Evolutionary conservation across 1,284 basidiomycete species (phyloP), one percentile per base, ranked within the genome.

Genomic region (Trichosporon sp.): DNA sequence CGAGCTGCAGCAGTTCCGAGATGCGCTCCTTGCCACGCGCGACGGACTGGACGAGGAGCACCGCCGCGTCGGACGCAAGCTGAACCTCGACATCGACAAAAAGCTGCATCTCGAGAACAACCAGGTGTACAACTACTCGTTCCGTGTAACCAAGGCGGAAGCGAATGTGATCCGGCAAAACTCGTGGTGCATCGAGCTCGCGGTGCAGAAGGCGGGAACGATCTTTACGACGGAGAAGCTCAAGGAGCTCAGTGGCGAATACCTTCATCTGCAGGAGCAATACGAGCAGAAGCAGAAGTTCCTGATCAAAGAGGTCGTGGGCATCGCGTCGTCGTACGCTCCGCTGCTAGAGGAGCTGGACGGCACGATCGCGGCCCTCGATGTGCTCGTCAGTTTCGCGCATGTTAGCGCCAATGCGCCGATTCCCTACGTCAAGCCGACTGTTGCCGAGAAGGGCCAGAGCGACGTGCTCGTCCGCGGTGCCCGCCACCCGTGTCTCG

Each of bases 81-180:
- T 98, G 1, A 88, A 87, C 3, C 80, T 99, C n/a, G 94, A 96
- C 43, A 88, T 94, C 1, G 93, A 97, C 80, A 97, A 98, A 86
- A 98, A 98, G 85, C 86, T 99, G 19, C 96, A 98, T 83, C 86
- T 99, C 40, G 97, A 99, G 85, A 96, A 97, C 78, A 93, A 92
- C 73, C 88, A 89, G 71, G 88, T 90, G 4, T 95, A 98, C 80
- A 96, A 96, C 2, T 97, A 98, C 81, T 96, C 93, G 78, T 92
- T 99, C 85, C 87, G 97, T 26, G 84, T 99, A 48, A 97, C 95
- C 6, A 97, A 97, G 83, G 92, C 89, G 71, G 96, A 98, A 75
- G 91, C 92, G 0, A 90, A 91, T 78, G 85, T 85, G n/a, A 87
- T 97, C 65, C 85, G 89, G 5, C 87, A 87, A 72, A 89, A 88